These are phyloP conservation scores for Calamus simplicifolius DNA, from an alignment of 176 grass and related monocot species.

Conservation along the genomic window DNA sequence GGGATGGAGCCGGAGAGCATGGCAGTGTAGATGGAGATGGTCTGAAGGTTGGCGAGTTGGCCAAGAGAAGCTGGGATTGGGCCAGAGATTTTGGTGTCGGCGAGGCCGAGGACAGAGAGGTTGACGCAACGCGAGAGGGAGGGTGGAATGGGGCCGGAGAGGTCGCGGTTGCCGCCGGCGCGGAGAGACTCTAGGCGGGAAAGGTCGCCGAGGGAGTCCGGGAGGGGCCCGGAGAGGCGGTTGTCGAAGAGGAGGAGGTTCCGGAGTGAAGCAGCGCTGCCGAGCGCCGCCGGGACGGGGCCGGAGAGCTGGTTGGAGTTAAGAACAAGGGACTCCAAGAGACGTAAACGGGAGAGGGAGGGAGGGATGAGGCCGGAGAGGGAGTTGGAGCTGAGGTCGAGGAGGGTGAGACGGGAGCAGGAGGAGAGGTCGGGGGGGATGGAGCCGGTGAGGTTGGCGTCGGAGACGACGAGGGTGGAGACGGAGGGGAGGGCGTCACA, in stretches of 20 bases:
- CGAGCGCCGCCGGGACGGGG: slow-evolving; percentile 33
- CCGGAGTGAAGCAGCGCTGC: slow-evolving; percentile 20
- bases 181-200: slow-evolving; percentile 50
- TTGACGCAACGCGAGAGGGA: slow-evolving; percentile 38
- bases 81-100: slow-evolving; percentile 88
- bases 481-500: slow-evolving; percentile 41
- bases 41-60: slow-evolving; percentile 50
- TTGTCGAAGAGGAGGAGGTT: slow-evolving; percentile 72
- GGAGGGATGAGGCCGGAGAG: slow-evolving; percentile 53
- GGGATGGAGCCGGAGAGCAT: slow-evolving; percentile 68
- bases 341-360: slow-evolving; percentile 34
- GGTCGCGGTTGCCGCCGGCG: slow-evolving; percentile 68
- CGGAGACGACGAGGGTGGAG: slow-evolving; percentile 39
- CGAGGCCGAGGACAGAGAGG: slow-evolving; percentile 71
- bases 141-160: slow-evolving; percentile 53
- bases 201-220: slow-evolving; percentile 54
- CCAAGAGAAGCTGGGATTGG: slow-evolving; percentile 52
- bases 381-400: slow-evolving; percentile 69
- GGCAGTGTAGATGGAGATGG: slow-evolving; percentile 75
- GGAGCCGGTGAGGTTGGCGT: slow-evolving; percentile 65
- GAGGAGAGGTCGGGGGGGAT: slow-evolving; percentile 40
- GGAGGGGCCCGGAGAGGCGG: slow-evolving; percentile 59
- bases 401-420: slow-evolving; percentile 50
- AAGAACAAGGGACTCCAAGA: slow-evolving; percentile 31
- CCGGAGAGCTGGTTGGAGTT: slow-evolving; percentile 82